Percentiles rank a stretch among this genome's conserved stretches.
Conservation (phyloP, 805 yeast genomes). For the Lipomyces chichibuensis region DNA sequence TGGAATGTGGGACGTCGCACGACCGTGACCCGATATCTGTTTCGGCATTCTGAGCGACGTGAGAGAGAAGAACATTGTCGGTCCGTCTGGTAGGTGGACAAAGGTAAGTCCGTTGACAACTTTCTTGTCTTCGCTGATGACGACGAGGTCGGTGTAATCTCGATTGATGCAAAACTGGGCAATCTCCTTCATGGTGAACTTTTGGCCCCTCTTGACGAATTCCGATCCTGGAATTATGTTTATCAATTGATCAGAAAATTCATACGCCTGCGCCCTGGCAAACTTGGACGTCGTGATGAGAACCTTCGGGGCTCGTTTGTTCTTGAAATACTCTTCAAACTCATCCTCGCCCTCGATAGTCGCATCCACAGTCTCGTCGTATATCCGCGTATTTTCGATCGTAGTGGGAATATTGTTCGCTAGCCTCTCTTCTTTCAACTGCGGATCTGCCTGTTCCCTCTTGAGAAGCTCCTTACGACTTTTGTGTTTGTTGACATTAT, state of each 20-base stretch:
- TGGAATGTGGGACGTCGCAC: slow-evolving; percentile 87
- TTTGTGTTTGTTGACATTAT: slow-evolving; percentile 72
- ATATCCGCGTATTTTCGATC: slow-evolving; percentile 79
- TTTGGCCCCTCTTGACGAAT: slow-evolving; percentile 83
- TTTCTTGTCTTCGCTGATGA: slow-evolving; percentile 93
- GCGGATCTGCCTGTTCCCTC: slow-evolving; percentile 83
- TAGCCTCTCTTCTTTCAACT: slow-evolving; percentile 75
- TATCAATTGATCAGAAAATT: slow-evolving; percentile 81
- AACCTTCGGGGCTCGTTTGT: slow-evolving; percentile 72
- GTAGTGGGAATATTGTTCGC: slow-evolving; percentile 78
- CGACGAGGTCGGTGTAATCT: slow-evolving; percentile 83
- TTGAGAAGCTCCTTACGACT: slow-evolving; percentile 81
- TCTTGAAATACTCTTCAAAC: slow-evolving; percentile 61
- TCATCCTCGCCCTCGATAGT: slow-evolving; percentile 53
- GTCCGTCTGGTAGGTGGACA: slow-evolving; percentile 93
- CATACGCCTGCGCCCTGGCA: slow-evolving; percentile 85
- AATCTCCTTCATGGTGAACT: slow-evolving; percentile 83
- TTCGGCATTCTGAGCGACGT: slow-evolving; percentile 76
- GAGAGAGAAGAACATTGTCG: slow-evolving; percentile 88
- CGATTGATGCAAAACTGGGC: slow-evolving; percentile 79
- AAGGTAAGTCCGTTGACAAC: slow-evolving; percentile 88
- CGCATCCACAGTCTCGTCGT: slow-evolving; percentile 73
- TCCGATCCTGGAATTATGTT: slow-evolving; percentile 84
- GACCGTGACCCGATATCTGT: slow-evolving; percentile 83
- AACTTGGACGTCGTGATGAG: slow-evolving; percentile 84